Percentiles rank a stretch among this genome's conserved stretches.
Conservation (phyloP, 345 rosid genomes). For the Adansonia digitata region DNA sequence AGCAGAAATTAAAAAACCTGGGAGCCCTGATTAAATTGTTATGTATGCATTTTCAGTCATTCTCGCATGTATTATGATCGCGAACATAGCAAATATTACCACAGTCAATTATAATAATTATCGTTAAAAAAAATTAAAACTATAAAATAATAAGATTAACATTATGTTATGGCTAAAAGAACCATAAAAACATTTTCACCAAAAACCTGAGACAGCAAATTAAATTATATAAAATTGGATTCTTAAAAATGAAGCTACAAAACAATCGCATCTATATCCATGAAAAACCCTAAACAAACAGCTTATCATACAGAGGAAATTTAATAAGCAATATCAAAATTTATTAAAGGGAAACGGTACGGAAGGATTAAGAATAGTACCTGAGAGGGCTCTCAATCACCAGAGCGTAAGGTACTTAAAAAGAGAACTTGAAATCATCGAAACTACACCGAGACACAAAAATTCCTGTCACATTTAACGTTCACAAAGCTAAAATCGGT, state of each 20-base stretch:
- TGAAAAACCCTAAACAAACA: constrained; percentile 16
- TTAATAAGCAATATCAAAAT: not conserved
- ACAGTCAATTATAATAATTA: no score
- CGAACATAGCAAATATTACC: no score
- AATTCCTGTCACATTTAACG: constrained; percentile 23
- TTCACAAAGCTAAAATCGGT: constrained; percentile 10
- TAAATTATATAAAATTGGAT: not conserved
- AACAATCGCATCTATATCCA: not conserved
- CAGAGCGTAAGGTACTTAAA: constrained; percentile 25
- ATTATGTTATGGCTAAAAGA: no score
- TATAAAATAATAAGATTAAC: no score
- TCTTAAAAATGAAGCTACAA: not conserved
- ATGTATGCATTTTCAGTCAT: no score
- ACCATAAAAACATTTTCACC: no score
- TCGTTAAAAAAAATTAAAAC: no score
- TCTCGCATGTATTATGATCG: no score
- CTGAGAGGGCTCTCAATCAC: constrained; percentile 26
- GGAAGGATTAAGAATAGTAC: constrained; percentile 10
- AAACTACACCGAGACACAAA: constrained; percentile 33
- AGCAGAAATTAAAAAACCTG: no score
- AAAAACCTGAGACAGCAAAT: not conserved
- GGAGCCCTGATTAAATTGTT: no score
- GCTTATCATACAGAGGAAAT: not conserved
- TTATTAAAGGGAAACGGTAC: constrained; percentile 7
- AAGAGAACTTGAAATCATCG: constrained; percentile 36